These are phyloP conservation scores for Prunus fruticosa DNA, from an alignment of 306 rosid species.

Conservation along the genomic window DNA sequence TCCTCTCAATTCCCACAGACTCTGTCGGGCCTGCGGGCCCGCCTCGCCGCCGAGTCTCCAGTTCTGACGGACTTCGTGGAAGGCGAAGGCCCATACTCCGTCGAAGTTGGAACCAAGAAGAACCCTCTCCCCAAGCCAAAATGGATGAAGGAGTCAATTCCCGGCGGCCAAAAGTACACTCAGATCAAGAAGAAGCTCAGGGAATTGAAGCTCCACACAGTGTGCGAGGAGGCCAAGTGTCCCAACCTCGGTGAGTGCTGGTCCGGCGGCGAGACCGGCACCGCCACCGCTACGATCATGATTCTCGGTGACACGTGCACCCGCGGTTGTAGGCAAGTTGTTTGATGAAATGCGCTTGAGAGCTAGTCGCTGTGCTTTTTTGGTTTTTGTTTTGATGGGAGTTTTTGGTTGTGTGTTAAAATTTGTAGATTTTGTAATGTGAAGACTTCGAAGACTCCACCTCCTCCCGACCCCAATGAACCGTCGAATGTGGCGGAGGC, in stretches of 20 bases:
- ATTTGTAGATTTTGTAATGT: slow-evolving; percentile 88
- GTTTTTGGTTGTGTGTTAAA: background rate
- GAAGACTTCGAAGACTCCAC: slow-evolving; percentile 94
- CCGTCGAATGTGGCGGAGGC: slow-evolving; percentile 99
- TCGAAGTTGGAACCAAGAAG: slow-evolving; percentile 98
- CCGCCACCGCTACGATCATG: slow-evolving; percentile 99
- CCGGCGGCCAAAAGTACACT: slow-evolving; percentile 93
- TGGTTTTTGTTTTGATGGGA: background rate
- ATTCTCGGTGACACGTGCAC: slow-evolving; percentile 97
- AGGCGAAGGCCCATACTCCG: slow-evolving; percentile 59
- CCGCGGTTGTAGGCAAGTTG: slow-evolving; percentile 88
- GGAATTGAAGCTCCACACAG: slow-evolving; percentile 90
- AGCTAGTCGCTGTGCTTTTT: background rate
- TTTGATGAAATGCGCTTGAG: background rate
- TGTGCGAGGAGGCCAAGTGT: slow-evolving; percentile 92
- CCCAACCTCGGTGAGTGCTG: slow-evolving; percentile 98
- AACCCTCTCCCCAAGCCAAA: slow-evolving; percentile 92
- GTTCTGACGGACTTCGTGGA: slow-evolving; percentile 40
- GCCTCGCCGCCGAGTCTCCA: slow-evolving; percentile 67
- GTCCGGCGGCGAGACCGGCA: slow-evolving; percentile 99
- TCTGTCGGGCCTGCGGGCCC: slow-evolving; percentile 72
- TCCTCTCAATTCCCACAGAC: slow-evolving; percentile 61
- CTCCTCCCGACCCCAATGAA: slow-evolving; percentile 91
- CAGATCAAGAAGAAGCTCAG: slow-evolving; percentile 96
- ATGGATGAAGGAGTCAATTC: slow-evolving; percentile 97